Evolutionary conservation across 805 yeast species (phyloP).

Genomic region (Kazachstania taianensis): DNA sequence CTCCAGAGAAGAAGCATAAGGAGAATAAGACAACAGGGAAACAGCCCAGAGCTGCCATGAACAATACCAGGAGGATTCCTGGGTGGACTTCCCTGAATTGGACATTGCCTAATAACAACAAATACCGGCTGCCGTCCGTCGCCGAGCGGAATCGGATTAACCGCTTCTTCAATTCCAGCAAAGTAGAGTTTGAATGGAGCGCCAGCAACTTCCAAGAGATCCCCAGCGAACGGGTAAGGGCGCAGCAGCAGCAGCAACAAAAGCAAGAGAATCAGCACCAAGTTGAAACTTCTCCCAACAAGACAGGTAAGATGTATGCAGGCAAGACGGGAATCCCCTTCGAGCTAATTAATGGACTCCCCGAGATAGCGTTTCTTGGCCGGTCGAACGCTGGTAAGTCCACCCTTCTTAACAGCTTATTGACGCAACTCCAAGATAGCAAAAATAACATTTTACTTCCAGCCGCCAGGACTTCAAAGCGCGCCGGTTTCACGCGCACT

Average conservation of each 20-base stretch:
- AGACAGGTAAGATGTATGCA: slow-evolving; percentile 18
- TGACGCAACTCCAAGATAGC: slow-evolving; percentile 32
- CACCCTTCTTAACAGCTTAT: slow-evolving; percentile 53
- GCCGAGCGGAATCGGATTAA: too few species aligned
- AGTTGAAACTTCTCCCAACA: too few species aligned
- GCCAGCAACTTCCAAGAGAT: slow-evolving; percentile 41
- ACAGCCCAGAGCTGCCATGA: too few species aligned
- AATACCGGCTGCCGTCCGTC: too few species aligned
- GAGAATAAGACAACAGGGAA: too few species aligned
- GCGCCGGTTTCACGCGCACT: slow-evolving; percentile 49
- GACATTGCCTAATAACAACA: slow-evolving; percentile 11
- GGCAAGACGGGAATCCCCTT: slow-evolving; percentile 23
- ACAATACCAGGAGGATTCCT: background rate
- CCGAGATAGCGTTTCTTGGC: slow-evolving; percentile 71
- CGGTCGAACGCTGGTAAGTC: slow-evolving; percentile 85
- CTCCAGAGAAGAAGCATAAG: too few species aligned
- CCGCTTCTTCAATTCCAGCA: slow-evolving; percentile 39
- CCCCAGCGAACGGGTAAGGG: slow-evolving; percentile 32
- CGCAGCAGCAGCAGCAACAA: too few species aligned
- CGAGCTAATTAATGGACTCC: slow-evolving; percentile 34
- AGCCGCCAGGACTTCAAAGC: slow-evolving; percentile 45
- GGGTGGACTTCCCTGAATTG: slow-evolving; percentile 10
- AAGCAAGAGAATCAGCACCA: too few species aligned
- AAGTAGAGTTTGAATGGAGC: slow-evolving; percentile 51
- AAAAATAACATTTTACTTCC: slow-evolving; percentile 13